Conservation (phyloP, 2,329 filamentous ascomycete species). For the Aciculosporium take region DNA sequence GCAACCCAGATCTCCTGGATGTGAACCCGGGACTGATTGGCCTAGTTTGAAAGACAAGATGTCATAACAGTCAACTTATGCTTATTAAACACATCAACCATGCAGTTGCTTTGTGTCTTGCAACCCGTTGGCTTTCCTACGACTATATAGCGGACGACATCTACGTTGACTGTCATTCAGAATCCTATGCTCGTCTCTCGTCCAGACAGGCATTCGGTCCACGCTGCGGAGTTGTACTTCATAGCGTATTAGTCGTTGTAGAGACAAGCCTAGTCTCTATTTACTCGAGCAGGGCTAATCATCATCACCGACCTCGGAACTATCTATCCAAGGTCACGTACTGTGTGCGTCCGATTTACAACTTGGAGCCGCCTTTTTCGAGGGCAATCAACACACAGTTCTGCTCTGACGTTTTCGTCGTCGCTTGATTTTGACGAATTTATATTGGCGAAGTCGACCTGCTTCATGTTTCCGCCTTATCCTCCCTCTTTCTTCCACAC, state of each 20-base stretch:
- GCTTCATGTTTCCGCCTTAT: too few species aligned
- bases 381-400: background rate
- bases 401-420: background rate
- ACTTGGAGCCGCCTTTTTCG: background rate
- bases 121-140: background rate
- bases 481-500: background rate
- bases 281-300: conserved; percentile 2
- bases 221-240: background rate
- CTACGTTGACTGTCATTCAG: background rate
- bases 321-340: background rate
- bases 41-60: background rate
- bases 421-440: background rate
- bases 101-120: background rate
- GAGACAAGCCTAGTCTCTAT: background rate
- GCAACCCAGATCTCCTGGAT: background rate
- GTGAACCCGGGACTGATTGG: background rate
- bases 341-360: background rate
- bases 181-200: background rate
- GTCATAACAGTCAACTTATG: background rate
- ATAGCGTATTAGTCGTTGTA: background rate
- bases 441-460: background rate
- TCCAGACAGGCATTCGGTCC: background rate
- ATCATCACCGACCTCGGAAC: background rate
- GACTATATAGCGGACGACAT: background rate
- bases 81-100: background rate